A percentile compares a stretch with the other conserved stretches of the same genome.
phyloP scores from a whole-genome alignment of 2,329 filamentous ascomycete species.

The Fusarium ambrosium region DNA sequence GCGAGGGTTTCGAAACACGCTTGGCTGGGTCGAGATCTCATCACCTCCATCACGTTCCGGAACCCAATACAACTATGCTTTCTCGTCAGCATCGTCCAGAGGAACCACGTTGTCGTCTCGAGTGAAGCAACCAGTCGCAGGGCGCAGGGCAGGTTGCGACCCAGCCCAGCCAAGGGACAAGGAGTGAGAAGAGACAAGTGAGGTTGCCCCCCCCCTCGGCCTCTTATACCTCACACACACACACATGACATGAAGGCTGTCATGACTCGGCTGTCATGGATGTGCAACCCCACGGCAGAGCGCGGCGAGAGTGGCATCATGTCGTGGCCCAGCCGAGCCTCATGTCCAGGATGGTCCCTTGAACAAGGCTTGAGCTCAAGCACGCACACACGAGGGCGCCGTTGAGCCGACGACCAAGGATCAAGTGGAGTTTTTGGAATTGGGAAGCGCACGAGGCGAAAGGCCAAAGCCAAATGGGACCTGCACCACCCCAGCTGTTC shows the following conservation, averaged over 20 bases:
- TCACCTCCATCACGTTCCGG: constrained; percentile 15
- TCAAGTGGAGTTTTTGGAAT: constrained; percentile 17
- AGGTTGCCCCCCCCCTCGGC: constrained; percentile 7
- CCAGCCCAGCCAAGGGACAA: constrained; percentile 17
- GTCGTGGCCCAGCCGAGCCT: constrained; percentile 36
- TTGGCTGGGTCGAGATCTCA: constrained; percentile 3
- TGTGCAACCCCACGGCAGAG: constrained; percentile 22
- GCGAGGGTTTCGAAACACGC: background rate
- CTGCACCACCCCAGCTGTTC: constrained; percentile 37
- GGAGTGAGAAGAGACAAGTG: constrained; percentile 4
- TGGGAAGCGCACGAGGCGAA: constrained; percentile 24
- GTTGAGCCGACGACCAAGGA: constrained; percentile 30
- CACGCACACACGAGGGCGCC: background rate
- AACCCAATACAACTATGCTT: constrained; percentile 15
- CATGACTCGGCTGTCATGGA: constrained; percentile 1
- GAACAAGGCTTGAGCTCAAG: constrained; percentile 7
- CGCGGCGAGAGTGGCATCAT: constrained; percentile 31
- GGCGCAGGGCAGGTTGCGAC: constrained; percentile 34
- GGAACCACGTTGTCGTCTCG: constrained; percentile 30
- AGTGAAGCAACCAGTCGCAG: constrained; percentile 21
- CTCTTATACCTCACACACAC: constrained; percentile 33
- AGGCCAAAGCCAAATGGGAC: constrained; percentile 27
- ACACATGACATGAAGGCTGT: constrained; percentile 12
- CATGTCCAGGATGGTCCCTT: constrained; percentile 24
- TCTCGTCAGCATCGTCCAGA: constrained; percentile 13